Conservation (phyloP, 2,329 filamentous ascomycete genomes). For the Cordyceps fumosorosea region DNA sequence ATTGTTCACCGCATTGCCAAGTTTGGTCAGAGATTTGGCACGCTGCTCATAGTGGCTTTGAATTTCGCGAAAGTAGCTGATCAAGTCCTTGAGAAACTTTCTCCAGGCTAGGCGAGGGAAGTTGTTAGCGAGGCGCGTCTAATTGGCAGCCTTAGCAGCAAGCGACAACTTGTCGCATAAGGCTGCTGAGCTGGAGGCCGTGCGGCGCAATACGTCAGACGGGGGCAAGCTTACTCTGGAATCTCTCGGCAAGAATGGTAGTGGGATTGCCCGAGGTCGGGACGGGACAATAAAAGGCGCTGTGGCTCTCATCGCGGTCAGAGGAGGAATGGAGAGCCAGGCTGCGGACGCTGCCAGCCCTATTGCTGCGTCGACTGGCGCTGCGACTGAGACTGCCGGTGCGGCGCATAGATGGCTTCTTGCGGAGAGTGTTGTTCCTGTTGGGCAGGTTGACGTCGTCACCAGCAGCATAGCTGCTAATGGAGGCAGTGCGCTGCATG, state of each 20-base stretch:
- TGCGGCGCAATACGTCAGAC: neutral
- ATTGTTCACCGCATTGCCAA: constrained; percentile 79
- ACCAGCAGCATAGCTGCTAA: constrained; percentile 46
- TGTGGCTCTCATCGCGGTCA: constrained; percentile 67
- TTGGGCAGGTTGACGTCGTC: constrained; percentile 37
- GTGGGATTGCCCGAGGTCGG: constrained; percentile 84
- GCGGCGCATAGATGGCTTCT: constrained; percentile 73
- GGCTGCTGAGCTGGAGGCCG: neutral
- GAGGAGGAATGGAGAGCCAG: constrained; percentile 63
- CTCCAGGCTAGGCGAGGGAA: constrained; percentile 64
- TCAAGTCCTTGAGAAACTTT: constrained; percentile 89
- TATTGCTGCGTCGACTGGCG: constrained; percentile 72
- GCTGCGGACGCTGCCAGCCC: constrained; percentile 80
- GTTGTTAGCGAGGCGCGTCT: neutral
- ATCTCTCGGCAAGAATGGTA: constrained; percentile 77
- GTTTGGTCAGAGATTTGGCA: constrained; percentile 73
- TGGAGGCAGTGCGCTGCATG: constrained; percentile 58
- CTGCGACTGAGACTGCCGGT: constrained; percentile 70
- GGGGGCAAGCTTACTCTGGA: constrained; percentile 60
- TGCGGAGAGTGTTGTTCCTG: constrained; percentile 72
- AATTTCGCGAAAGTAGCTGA: constrained; percentile 88
- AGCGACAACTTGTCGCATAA: neutral
- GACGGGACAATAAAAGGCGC: constrained; percentile 83
- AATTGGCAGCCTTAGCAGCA: neutral
- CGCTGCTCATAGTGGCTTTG: constrained; percentile 82